Conservation (phyloP, 2,329 filamentous ascomycete genomes). For the Pseudocercospora ulei region DNA sequence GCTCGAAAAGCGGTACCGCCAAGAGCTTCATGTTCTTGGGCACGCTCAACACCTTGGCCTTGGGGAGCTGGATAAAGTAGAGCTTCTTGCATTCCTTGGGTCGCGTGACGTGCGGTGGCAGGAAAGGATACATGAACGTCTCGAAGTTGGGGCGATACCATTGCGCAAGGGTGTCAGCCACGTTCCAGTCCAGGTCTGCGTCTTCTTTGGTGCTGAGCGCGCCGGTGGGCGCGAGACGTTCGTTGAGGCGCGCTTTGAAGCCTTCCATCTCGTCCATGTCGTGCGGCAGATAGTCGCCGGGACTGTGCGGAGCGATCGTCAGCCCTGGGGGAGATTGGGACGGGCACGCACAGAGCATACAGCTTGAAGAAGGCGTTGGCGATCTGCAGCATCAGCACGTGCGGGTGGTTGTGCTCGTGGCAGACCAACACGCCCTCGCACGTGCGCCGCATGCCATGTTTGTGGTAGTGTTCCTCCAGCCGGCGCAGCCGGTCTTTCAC, state of each 20-base stretch:
- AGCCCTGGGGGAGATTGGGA: too few relatives aligned
- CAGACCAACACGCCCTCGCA: constrained; percentile 96
- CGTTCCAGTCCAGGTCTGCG: constrained; percentile 61
- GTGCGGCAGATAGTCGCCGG: constrained; percentile 83
- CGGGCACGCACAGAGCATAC: too few relatives aligned
- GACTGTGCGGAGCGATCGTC: constrained; percentile 45
- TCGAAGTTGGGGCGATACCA: constrained; percentile 99
- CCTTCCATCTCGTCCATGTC: constrained; percentile 86
- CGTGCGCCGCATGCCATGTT: constrained; percentile 91
- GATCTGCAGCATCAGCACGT: constrained; percentile 98
- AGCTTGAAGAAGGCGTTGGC: constrained; percentile 96
- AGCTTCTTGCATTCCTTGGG: constrained; percentile 99
- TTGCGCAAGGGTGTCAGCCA: constrained; percentile 88
- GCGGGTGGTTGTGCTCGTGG: constrained; percentile 97
- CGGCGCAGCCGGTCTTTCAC: constrained; percentile 86
- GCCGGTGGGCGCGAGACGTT: constrained; percentile 73
- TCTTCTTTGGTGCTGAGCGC: constrained; percentile 65
- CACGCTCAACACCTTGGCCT: constrained; percentile 87
- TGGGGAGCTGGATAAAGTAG: constrained; percentile 89
- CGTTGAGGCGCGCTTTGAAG: constrained; percentile 89
- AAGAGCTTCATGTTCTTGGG: constrained; percentile 99
- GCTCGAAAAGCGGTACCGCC: constrained; percentile 89
- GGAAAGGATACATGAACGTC: constrained; percentile 99
- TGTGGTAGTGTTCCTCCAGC: constrained; percentile 86
- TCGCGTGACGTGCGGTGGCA: constrained; percentile 87